These are phyloP conservation scores for Phytophthora podocarpi DNA, from an alignment of 352 stramenopile species.

Conservation along the genomic window DNA sequence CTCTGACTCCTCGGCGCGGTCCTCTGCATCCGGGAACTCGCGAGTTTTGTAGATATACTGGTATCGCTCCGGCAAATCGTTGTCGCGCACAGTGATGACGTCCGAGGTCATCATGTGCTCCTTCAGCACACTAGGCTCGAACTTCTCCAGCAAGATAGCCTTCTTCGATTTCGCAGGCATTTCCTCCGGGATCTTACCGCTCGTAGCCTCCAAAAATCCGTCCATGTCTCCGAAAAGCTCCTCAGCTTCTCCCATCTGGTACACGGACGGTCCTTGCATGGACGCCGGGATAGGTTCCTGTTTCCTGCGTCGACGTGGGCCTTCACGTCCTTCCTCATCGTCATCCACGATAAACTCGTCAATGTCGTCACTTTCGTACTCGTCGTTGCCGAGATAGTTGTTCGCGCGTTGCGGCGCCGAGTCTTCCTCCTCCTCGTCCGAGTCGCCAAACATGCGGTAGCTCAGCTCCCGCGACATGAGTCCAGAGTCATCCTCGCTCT, in stretches of 20 bases:
- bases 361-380: conserved; percentile 91
- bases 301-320: conserved; percentile 76
- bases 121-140: conserved; percentile 86
- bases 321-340: conserved; percentile 86
- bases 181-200: conserved; percentile 41
- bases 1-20: conserved; percentile 85
- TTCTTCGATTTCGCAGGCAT: conserved; percentile 76
- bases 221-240: conserved; percentile 91
- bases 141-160: conserved; percentile 86
- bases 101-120: conserved; percentile 91
- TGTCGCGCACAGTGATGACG: conserved; percentile 78
- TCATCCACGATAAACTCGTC: conserved; percentile 92
- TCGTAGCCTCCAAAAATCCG: conserved; percentile 84
- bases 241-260: conserved; percentile 90
- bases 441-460: conserved; percentile 90
- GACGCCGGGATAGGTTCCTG: conserved; percentile 69
- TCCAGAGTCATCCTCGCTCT: conserved; percentile 71
- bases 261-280: conserved; percentile 89
- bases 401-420: conserved; percentile 63
- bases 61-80: conserved; percentile 82
- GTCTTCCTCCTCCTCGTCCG: conserved; percentile 88
- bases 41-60: conserved; percentile 75
- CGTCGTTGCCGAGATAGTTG: conserved; percentile 86
- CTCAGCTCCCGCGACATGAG: conserved; percentile 88
- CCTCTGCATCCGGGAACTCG: conserved; percentile 83